A percentile compares a stretch with the other conserved stretches of the same genome.
phyloP scores from a whole-genome alignment of 768 basidiomycete genomes.

The Hemileccinum rubropunctum region DNA sequence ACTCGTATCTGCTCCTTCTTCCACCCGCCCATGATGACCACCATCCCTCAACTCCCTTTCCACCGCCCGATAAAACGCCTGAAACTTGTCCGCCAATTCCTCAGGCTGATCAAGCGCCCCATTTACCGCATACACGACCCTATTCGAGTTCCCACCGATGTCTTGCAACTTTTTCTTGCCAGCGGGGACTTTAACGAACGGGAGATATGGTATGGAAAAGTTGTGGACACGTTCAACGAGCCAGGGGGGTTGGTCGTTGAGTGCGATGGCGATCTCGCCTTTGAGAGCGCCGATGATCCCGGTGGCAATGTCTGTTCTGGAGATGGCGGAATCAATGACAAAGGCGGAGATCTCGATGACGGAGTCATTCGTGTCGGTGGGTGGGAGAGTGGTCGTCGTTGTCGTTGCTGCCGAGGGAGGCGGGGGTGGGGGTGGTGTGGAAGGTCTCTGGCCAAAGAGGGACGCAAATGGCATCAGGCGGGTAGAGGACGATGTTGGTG shows the following conservation, averaged over 20 bases:
- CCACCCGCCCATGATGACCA: conserved; percentile 13
- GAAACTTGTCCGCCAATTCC: conserved; percentile 52
- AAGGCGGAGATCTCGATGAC: conserved; percentile 59
- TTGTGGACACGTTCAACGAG: conserved; percentile 56
- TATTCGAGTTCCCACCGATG: conserved; percentile 22
- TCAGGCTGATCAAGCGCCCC: conserved; percentile 43
- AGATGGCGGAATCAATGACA: conserved; percentile 52
- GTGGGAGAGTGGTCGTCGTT: conserved; percentile 19
- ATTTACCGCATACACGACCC: conserved; percentile 40
- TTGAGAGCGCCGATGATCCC: conserved; percentile 52
- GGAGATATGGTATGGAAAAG: conserved; percentile 53
- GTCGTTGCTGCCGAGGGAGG: conserved; percentile 22
- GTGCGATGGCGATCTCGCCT: conserved; percentile 50
- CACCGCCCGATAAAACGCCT: conserved; percentile 66
- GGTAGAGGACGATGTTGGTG: conserved; percentile 30
- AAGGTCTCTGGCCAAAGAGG: conserved; percentile 56
- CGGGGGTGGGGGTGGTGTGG: conserved; percentile 29
- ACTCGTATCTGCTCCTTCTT: conserved; percentile 1
- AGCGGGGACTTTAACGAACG: conserved; percentile 44
- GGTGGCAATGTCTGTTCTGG: conserved; percentile 51
- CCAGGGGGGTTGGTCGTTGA: conserved; percentile 52
- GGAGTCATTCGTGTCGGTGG: conserved; percentile 31
- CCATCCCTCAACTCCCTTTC: conserved; percentile 57
- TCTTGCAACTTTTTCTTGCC: conserved; percentile 33
- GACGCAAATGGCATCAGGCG: conserved; percentile 79